Evolutionary conservation across 2,329 filamentous ascomycete species (phyloP), one percentile per base, ranked within the genome.

Genomic region (Scopulariopsis brevicaulis): DNA sequence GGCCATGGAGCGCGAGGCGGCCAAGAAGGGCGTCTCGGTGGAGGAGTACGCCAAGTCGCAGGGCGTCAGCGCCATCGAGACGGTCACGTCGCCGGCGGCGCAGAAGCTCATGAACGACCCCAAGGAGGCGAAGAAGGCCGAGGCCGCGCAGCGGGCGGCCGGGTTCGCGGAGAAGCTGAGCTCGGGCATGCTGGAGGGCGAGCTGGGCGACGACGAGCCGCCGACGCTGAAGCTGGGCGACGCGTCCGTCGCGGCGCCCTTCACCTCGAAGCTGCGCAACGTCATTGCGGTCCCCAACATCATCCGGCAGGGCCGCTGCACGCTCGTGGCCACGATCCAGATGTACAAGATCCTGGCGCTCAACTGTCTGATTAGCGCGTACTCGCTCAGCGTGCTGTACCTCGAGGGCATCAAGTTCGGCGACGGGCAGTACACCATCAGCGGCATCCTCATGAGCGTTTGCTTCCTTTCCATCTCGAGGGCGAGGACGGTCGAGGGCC

Each of bases 291-390:
- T 99, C 59, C 93, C 94, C 56, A 99, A 99, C 75, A 99, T 99
- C 66, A 94, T 99, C 67, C 89, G 94, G 59, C 94, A 99, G 76
- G 94, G 94, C 59, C 89, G 94, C 62, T 99, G 94, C 77, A 99
- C 94, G 8, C 84, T 99, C 22, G 94, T 99, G 58, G 94, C 94
- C 35, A 99, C 94, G 0, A 97, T 99, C 63, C 94, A 99, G 77
- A 99, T 99, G 93, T 99, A 99, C 84, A 99, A 96, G 81, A 99
- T 99, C 66, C 83, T 99, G 56, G 94, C 94, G 8, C 78, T 99
- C 60, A 99, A 99, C 78, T 99, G 94, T 70, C 79, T 99, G 65
- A 99, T 99, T 70, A 96, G 90, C 65, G 94, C 94, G 43, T 99
- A 99, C 83, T 96, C 90, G 72, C 75, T 99, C 69, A 95, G 89